These are phyloP conservation scores for Rubia yunnanensis DNA, from an alignment of 257 asterid species.

Conservation along the genomic window DNA sequence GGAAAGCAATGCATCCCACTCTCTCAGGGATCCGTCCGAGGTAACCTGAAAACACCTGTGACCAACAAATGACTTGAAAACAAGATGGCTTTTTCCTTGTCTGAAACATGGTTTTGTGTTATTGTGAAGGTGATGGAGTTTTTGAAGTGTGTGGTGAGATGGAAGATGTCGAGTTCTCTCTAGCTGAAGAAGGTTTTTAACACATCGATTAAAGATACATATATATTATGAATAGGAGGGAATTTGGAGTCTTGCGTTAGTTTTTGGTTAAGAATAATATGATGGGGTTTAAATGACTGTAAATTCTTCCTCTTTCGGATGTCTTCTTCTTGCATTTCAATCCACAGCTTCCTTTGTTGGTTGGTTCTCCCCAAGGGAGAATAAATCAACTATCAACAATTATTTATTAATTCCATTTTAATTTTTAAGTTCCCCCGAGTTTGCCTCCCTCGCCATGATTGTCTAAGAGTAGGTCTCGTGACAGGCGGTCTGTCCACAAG, in stretches of 20 bases:
- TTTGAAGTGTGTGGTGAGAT: conserved; percentile 56
- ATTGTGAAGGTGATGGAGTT: conserved; percentile 71
- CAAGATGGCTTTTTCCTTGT: neutral
- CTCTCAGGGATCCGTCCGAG: conserved; percentile 87
- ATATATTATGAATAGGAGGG: neutral
- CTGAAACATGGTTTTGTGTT: neutral
- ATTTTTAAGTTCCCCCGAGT: too few species aligned
- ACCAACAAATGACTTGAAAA: neutral
- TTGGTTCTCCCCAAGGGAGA: conserved; percentile 3
- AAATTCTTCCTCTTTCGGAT: neutral
- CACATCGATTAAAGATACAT: neutral
- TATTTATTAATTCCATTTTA: neutral
- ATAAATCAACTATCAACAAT: neutral
- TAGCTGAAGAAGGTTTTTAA: conserved; percentile 3
- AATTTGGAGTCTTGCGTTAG: neutral
- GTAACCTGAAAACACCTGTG: conserved; percentile 22
- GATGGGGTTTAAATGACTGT: neutral
- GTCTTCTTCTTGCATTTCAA: neutral
- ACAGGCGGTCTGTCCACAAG: too few species aligned
- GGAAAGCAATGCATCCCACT: conserved; percentile 80
- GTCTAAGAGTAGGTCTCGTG: too few species aligned
- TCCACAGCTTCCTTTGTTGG: neutral
- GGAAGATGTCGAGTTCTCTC: conserved; percentile 45
- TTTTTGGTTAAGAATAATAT: neutral
- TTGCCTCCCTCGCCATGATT: too few species aligned